Conservation (phyloP, 2,329 filamentous ascomycete species). For the Ophiosphaerella korrae region DNA sequence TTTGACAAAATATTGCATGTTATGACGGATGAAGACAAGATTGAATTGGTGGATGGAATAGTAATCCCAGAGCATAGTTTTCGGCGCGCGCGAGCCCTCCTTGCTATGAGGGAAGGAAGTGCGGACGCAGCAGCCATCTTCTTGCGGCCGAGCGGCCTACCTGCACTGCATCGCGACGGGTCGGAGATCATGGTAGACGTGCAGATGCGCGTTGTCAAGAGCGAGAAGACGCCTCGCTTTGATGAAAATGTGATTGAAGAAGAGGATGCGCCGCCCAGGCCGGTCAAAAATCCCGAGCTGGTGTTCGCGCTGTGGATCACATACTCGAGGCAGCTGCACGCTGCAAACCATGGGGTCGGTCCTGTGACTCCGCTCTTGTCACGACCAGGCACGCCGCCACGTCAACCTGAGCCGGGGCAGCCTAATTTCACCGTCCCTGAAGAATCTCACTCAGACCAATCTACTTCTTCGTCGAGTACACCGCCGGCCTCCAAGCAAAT, state of each 20-base stretch:
- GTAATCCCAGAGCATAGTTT: conserved; percentile 97
- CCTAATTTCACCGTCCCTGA: conserved; percentile 51
- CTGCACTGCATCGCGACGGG: conserved; percentile 86
- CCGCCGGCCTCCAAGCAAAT: conserved; percentile 56
- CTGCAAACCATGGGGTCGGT: conserved; percentile 66
- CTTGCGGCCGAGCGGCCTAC: conserved; percentile 80
- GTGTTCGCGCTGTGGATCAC: conserved; percentile 98
- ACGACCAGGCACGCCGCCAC: conserved; percentile 71
- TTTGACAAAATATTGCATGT: conserved; percentile 85
- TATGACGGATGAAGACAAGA: conserved; percentile 83
- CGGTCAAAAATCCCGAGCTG: conserved; percentile 66
- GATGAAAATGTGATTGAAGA: conserved; percentile 70
- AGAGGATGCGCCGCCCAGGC: conserved; percentile 51
- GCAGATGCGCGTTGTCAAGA: conserved; percentile 95
- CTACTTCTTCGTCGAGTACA: conserved; percentile 40
- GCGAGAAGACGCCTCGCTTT: conserved; percentile 61
- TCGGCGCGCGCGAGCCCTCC: conserved; percentile 81
- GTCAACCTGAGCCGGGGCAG: conserved; percentile 79
- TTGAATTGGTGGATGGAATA: conserved; percentile 87
- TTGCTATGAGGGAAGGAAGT: conserved; percentile 81
- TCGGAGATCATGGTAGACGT: conserved; percentile 92
- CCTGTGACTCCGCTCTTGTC: conserved; percentile 68
- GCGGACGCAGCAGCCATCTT: conserved; percentile 77
- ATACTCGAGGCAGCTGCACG: conserved; percentile 91
- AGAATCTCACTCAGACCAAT: conserved; percentile 41